Evolutionary conservation across 352 stramenopile species (phyloP), one percentile per base, ranked within the genome.

Genomic region (Globisporangium canariense): DNA sequence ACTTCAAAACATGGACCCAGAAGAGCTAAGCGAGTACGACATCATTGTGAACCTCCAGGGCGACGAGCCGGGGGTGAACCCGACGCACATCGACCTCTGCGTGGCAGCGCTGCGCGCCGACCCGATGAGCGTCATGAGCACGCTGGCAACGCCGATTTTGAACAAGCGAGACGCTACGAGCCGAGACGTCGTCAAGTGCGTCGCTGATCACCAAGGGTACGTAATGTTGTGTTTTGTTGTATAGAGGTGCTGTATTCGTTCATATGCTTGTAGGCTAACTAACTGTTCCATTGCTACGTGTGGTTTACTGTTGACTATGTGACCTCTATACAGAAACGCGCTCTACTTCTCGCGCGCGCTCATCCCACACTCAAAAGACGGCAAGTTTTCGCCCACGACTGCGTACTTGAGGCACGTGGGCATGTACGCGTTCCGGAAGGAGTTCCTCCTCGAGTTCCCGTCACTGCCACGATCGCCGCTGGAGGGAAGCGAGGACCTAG

Each of bases 21-120:
- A 57, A 13, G 74, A 90, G 38, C 51, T 93, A 16, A 70, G 57
- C 34, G 52, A 75, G 51, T 89, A 90, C 63, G 86, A 96, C 41
- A 67, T 93, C 50, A 71, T 96, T 11, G 83, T 94, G 28, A 96
- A 96, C 56, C 83, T 96, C 52, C 86, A 94, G 60, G 86, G 88
- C 41, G 88, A 96, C 56, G 88, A 96, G 64, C 86, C 86, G 3
- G 82, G 81, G 22, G 81, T 96, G 54, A 82, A 96, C 55, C 82
- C 88, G 34, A 74, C 55, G 58, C 86, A 94, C 55, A 92, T 96
- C 41, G 83, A 96, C 38, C 41, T 67, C 8, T 91, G 83, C 51
- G 71, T 96, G 40, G 66, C 77, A 6, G 81, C 81, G 25, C 61
- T 96, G 47, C 77, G 79, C 20, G 52, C 55, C 1, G 77, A 88